Evolutionary conservation across 176 grass and related monocot species (phyloP), one percentile per base, ranked within the genome.

Genomic region (Rhipidocladum racemiflorum): DNA sequence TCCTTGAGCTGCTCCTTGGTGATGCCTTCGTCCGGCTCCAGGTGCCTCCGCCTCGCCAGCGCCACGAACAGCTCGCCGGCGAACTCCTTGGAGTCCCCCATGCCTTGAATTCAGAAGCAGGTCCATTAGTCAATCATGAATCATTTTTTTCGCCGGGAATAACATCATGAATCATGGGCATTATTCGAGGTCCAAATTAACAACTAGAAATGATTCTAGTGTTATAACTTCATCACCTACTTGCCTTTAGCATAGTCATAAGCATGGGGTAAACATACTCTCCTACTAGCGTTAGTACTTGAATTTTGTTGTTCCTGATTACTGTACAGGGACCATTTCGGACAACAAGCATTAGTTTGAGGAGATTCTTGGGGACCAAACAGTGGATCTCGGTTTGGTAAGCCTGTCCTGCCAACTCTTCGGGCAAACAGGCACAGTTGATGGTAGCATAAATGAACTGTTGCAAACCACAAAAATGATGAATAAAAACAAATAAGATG

Each of bases 61-160:
- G 97, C 77, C 24, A 85, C 89, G 44, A 95, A 96, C 71, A 99
- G 69, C 87, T 99, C 93, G n/a, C 91, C 85, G 57, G 93, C 89
- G 53, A 99, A 99, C 65, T 99, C 97, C 87, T 93, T 99, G 12
- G 91, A 97, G 55, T 97, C 96, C n/a, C 88, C 92, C 97, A 99
- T 99, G 65, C 97, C 97, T 99, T 72, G 57, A 9, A 61, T 39
- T 29, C 27, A 46, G 9, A 71, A 38, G 29, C 40, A 64, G 61
- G 43, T 10, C 8, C 59, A 44, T 78, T 5, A 65, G 55, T 46
- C n/a, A 21, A 24, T n/a, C 64, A 45, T 35, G 39, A 8, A 44
- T 25, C 73, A 59, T 32, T 38, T 48, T 28, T 28, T 11, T 21
- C 23, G 8, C 23, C 40, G 23, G 43, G 29, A 20, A 24, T 21